Percentiles rank a stretch among this genome's conserved stretches.
These are phyloP conservation scores for Aspergillus sp. DNA, from an alignment of 2,329 filamentous ascomycete genomes.

Conservation along the genomic window DNA sequence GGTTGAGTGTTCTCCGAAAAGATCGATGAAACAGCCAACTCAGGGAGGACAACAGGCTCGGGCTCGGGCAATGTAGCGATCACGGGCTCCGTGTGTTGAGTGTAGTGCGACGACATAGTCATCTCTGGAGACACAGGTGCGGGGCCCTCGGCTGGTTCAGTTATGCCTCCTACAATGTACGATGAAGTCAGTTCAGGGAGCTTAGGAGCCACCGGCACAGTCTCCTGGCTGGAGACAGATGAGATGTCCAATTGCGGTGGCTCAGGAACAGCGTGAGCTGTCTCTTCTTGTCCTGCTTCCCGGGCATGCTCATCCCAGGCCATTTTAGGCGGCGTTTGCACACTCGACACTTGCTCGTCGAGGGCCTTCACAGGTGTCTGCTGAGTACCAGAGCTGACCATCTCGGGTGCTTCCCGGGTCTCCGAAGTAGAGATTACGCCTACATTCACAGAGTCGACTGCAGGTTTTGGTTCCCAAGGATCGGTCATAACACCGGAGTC, in stretches of 20 bases:
- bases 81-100: conserved; percentile 22
- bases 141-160: conserved; percentile 20
- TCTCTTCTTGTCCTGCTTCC: conserved; percentile 10
- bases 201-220: conserved; percentile 38
- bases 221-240: conserved; percentile 28
- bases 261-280: conserved; percentile 11
- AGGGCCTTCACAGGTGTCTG: conserved; percentile 35
- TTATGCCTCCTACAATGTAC: conserved; percentile 25
- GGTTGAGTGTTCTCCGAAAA: conserved; percentile 19
- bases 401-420: conserved; percentile 6
- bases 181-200: conserved; percentile 30
- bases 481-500: conserved; percentile 62
- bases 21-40: conserved; percentile 24
- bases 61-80: conserved; percentile 6
- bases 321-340: conserved; percentile 37
- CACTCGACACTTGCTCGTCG: conserved; percentile 23
- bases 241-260: conserved; percentile 26
- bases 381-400: conserved; percentile 39
- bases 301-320: conserved; percentile 31
- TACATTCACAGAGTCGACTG: too few relatives aligned
- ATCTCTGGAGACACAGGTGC: conserved; percentile 15
- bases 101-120: conserved; percentile 29
- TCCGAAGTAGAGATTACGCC: too few relatives aligned
- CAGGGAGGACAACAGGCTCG: conserved; percentile 12
- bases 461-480: conserved; percentile 42